Evolutionary conservation across 768 basidiomycete genomes (phyloP).

Genomic region (Neoboletus brunneissimus): DNA sequence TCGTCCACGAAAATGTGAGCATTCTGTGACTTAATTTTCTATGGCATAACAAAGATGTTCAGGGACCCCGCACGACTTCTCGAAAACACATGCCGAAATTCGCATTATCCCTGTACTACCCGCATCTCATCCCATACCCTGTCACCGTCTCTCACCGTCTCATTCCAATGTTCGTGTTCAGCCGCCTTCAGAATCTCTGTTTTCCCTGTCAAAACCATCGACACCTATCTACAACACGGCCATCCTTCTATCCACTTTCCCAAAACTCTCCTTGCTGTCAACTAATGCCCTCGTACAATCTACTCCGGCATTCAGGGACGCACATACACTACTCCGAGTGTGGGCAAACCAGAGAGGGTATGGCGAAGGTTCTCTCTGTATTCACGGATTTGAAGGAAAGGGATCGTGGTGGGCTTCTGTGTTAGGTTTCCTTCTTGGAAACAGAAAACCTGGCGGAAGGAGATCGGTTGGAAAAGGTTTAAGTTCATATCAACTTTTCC

Average conservation of each 20-base stretch:
- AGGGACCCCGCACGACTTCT: constrained; percentile 62
- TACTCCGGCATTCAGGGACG: constrained; percentile 64
- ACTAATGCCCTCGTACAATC: constrained; percentile 51
- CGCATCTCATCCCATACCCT: constrained; percentile 56
- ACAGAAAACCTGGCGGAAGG: constrained; percentile 35
- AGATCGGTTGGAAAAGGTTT: constrained; percentile 74
- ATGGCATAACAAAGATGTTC: background rate
- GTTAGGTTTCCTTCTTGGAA: constrained; percentile 46
- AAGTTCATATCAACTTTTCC: constrained; percentile 88
- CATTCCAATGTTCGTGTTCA: constrained; percentile 62
- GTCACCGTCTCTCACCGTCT: constrained; percentile 68
- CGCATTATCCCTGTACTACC: constrained; percentile 72
- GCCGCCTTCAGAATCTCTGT: constrained; percentile 15
- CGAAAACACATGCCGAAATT: constrained; percentile 67
- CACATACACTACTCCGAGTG: constrained; percentile 73
- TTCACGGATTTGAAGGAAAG: constrained; percentile 66
- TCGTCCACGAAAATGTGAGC: constrained; percentile 50
- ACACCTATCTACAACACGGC: constrained; percentile 83
- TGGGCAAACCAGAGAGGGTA: constrained; percentile 92
- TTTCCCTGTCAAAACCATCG: constrained; percentile 34
- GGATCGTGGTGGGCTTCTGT: constrained; percentile 70
- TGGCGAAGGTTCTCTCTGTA: constrained; percentile 53
- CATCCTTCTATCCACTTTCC: constrained; percentile 48
- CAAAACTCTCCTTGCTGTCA: constrained; percentile 37
- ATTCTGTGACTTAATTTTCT: constrained; percentile 24